A percentile compares a stretch with the other conserved stretches of the same genome.
Conservation (phyloP, 495 filamentous ascomycete genomes). For the Neohortaea acidophila region DNA sequence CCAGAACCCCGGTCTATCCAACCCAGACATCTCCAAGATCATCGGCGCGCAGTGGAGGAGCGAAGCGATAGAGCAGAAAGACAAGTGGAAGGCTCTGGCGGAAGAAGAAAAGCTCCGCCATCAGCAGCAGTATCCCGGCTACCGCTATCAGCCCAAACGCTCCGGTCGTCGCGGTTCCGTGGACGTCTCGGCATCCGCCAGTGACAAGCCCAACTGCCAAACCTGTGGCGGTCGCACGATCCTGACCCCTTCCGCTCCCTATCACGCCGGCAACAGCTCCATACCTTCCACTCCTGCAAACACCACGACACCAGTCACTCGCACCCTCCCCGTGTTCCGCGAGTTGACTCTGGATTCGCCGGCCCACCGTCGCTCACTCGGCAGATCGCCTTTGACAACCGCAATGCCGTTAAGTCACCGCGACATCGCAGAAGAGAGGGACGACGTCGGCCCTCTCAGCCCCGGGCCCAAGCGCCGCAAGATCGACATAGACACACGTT, state of each 20-base stretch:
- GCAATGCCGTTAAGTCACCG: conserved; percentile 2
- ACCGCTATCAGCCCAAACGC: conserved; percentile 83
- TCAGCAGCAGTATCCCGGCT: conserved; percentile 79
- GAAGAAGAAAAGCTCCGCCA: conserved; percentile 92
- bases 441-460: conserved; percentile 17
- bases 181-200: conserved; percentile 5
- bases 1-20: conserved; percentile 75
- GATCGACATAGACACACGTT: conserved; percentile 13
- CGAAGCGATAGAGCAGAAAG: conserved; percentile 58
- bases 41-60: conserved; percentile 86
- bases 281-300: conserved; percentile 24
- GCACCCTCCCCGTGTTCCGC: conserved; percentile 30
- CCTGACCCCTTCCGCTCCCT: conserved; percentile 27
- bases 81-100: conserved; percentile 76
- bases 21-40: conserved; percentile 96
- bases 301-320: conserved; percentile 21
- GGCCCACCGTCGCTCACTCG: background rate
- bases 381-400: background rate
- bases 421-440: conserved; percentile 16
- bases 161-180: conserved; percentile 30
- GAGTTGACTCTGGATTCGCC: conserved; percentile 27
- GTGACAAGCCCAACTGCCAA: conserved; percentile 35
- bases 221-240: conserved; percentile 51
- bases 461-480: conserved; percentile 24
- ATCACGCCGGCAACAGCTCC: conserved; percentile 19